Base-by-base conservation (phyloP, 1,284 basidiomycete species). In the Athelia sp. region DNA sequence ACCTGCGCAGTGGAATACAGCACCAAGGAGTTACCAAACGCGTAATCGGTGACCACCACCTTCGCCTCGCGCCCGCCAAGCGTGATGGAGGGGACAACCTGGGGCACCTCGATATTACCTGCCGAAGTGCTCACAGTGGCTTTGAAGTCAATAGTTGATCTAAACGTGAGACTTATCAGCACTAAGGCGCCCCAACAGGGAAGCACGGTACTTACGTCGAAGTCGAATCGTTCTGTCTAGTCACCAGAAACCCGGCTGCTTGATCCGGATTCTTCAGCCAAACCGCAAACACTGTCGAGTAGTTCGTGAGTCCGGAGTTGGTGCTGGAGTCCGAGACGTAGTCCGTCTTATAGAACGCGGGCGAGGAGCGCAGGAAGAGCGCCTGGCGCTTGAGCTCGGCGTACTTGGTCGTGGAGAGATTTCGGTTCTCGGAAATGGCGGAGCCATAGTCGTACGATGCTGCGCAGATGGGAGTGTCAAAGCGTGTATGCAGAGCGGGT, bases 321-420 rank as follows among this genome's bases (percentile, higher is more conserved):
- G 70, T 77, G 26, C 70, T 75, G 34, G 78, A 74, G 54, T 89
- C 77, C 1, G 81, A 81, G 19, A 90, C 68, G 75, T 81, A 79
- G 53, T 89, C 77, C 0, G 89, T 90, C 66, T 88, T 87, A 64
- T 81, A 79, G 61, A 91, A 87, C 32, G 83, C 80, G 0, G 81
- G 82, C 4, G 86, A 83, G 55, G 81, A 85, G 35, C 87, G 81
- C 24, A 90, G 62, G 69, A 91, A 91, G 2, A 90, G 60, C 11
- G 77, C 83, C 60, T 91, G 81, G 18, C 80, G 74, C 61, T 91
- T 91, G 36, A 91, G 69, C 57, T 90, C 88, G 45, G 81, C 73
- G 61, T 77, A 87, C 62, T 91, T 91, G 15, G 75, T 60, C 0
- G 79, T 81, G 26, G 26, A 29, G 15, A 90, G 63, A n/a, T 75